Evolutionary conservation across 73 alveolate genomes (phyloP), one percentile per base, ranked within the genome.

Genomic region (Paramecium tetraurelia): DNA sequence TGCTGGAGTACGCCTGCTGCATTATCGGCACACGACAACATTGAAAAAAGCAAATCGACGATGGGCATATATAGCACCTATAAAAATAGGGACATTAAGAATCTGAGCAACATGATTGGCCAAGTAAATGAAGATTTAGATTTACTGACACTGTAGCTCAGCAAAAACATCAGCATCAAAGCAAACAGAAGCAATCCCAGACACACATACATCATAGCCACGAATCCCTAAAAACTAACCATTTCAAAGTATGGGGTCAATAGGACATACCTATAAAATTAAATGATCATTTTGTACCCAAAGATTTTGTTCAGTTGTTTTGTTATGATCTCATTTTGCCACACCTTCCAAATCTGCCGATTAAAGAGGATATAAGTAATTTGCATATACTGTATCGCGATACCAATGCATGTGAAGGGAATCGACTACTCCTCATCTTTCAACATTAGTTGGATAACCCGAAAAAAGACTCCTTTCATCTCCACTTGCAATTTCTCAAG

Each of bases 401-500:
- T 46, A 16, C 46, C 72, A 20, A 44, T 22, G 5, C 41, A 33
- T 38, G 46, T 80, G 2, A 80, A 43, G 0, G 50, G 57, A 10
- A 80, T 41, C 1, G 90, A 80, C 22, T 80, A 24, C 9, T 80
- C 90, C 20, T 80, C 90, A 43, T 80, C 90, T 46, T 80, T 80
- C 38, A 80, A 80, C 90, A 80, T 80, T 24, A 41, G 43, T 24
- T n/a, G 14, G 29, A 80, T 46, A 58, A 80, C 90, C 0, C 75
- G 4, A 50, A 44, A 80, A 43, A 80, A 80, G 10, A 80, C 58
- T 22, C 43, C 50, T 21, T 80, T 80, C 53, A 80, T 38, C 24
- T 80, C 90, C 6, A 14, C 46, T 33, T 41, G 24, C 7, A 80
- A 4, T 46, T 80, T 80, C 20, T 80, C 90, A 14, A 80, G 22